Evolutionary conservation across 805 yeast species (phyloP), one percentile per base, ranked within the genome.

Genomic region (Lipomyces chichibuensis): DNA sequence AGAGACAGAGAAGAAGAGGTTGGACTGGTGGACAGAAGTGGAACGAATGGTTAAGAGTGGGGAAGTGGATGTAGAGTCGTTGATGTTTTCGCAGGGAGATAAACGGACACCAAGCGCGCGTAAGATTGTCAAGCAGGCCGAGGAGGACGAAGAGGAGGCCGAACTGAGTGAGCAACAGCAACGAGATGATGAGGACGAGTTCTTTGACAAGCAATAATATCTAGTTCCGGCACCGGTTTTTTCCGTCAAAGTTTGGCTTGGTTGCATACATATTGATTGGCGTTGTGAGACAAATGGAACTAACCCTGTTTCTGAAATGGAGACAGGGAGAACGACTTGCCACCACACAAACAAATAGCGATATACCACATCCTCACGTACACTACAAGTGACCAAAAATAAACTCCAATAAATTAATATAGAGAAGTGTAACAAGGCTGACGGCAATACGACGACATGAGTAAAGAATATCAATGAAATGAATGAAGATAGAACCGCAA

Each of bases 181-280:
- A 7, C 59, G 11, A 2, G 64, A 63, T 1, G 64, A 58, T 27
- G 69, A 66, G 39, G 69, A 66, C 25, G 69, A 66, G 35, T 66
- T 66, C 43, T 66, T 66, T 46, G 69, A 63, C 11, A 57, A 55
- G 51, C 25, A 55, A 49, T 55, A 23, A 14, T 11, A 11, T 23
- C 29, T 13, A 29, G n/a, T 11, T 20, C 43, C 29, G 29, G 13
- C 29, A 29, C 27, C n/a, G 23, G 17, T 35, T 39, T 13, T 20
- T 23, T 27, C 20, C 32, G 59, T 23, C 13, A 35, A 35, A 35
- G 17, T 35, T n/a, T n/a, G n/a, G n/a, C n/a, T 39, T 39, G 46
- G 46, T 17, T 39, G n/a, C n/a, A n/a, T 43, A n/a, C 39, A 35
- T n/a, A 43, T 7, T 7, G 20, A 43, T 17, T 7, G 49, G 49